Evolutionary conservation across 148 eudicot species (phyloP), one percentile per base, ranked within the genome.

Genomic region (Dianthus caryophyllus): DNA sequence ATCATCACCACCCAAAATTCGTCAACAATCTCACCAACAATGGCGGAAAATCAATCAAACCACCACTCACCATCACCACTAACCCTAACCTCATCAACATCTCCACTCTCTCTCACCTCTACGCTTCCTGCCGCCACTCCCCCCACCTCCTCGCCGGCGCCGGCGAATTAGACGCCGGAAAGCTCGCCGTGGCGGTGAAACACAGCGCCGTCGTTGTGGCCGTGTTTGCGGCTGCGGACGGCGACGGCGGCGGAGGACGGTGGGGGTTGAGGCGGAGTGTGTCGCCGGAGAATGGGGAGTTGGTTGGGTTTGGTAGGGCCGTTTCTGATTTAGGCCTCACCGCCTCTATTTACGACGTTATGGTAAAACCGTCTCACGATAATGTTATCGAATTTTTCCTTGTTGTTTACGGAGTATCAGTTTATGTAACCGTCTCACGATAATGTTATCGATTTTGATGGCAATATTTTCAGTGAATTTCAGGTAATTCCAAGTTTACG

Each of bases 271-370:
- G 69, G 58, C 48, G 36, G 18, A 68, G 43, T 11, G 66, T 84
- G 70, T 78, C 81, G 76, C 82, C 87, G 33, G 72, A 51, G 13
- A 82, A 82, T 47, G 96, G 90, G 4, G 71, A 58, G 44, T 52
- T 92, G 84, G 81, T 92, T 21, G 96, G 93, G 27, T 92, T 88
- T 74, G 96, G 96, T n/a, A 70, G 96, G n/a, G 93, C 85, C 1
- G 85, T 92, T 63, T 79, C 90, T 0, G 97, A 88, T 77, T 55
- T 70, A 52, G 88, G 84, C 20, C 77, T 92, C 74, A 92, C 96
- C 39, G 97, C 93, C 67, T 72, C 97, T 6, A 85, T 92, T 38
- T 77, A 80, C 70, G 96, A 92, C 80, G 87, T 92, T 64, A 84
- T 92, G 96, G 97, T 92, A 7, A 33, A 7, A 33, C 38, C 4